Evolutionary conservation across 1,284 basidiomycete species (phyloP), one percentile per base, ranked within the genome.

Genomic region (Malassezia brasiliensis): DNA sequence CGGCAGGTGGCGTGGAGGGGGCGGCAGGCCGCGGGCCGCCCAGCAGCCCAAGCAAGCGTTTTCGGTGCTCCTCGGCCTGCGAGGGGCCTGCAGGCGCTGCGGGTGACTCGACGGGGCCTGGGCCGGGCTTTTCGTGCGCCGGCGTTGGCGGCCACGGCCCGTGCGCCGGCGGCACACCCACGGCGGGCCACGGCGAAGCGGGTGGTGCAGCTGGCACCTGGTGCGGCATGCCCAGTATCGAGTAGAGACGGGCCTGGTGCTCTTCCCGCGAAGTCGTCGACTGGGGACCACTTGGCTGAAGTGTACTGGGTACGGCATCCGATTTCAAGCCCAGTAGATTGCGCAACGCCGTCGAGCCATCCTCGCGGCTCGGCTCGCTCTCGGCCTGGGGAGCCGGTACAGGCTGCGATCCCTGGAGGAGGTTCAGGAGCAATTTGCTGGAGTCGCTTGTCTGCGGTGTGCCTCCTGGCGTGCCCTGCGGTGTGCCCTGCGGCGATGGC

Each of bases 341-440:
- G 11, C 49, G 40, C 41, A 56, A 37, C 8, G 53, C 53, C 12
- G 47, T 20, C 3, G 53, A 44, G 3, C 53, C 53, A 17, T 56
- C 53, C 31, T 49, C 34, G 15, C 53, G 53, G 14, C 22, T 35
- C 34, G 44, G 30, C 7, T 49, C 28, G 6, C 11, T 15, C 19
- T 30, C 17, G 10, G 53, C 20, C 12, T 40, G 39, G 1, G 53
- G 53, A 7, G 49, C 49, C 7, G 53, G 53, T 25, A 56, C 44
- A 7, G 51, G 50, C 36, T 52, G 22, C 2, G 51, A 39, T 8
- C 44, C 51, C 14, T 53, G 51, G 25, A 53, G 30, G 17, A 53
- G 38, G 10, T 45, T 11, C 12, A 53, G 51, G 17, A 53, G 36
- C 8, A 41, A 15, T 28, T 45, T 36, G 17, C 22, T 9, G 22